These are phyloP conservation scores for Actinomucor elegans DNA, from an alignment of 371 early-diverging fungal genomes.

Conservation along the genomic window DNA sequence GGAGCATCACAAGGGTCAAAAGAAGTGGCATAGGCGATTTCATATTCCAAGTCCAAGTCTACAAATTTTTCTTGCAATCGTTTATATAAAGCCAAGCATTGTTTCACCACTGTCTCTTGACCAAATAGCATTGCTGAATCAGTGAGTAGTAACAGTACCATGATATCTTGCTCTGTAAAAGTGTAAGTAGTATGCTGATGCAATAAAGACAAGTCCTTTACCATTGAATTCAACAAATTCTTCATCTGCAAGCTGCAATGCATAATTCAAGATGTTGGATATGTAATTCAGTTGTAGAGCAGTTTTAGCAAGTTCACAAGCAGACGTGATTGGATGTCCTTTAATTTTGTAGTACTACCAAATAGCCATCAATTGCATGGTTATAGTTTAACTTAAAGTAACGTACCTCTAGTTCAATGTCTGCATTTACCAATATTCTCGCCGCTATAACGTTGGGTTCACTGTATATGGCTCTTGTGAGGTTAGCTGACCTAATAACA, in stretches of 20 bases:
- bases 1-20: background rate
- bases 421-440: conserved; percentile 9
- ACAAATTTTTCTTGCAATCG: conserved; percentile 10
- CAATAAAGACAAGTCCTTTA: no score
- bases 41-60: conserved; percentile 2
- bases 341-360: no score
- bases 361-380: no score
- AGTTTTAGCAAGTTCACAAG: background rate
- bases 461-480: conserved; percentile 11
- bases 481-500: background rate
- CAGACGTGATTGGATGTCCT: background rate
- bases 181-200: no score
- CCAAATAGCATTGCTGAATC: conserved; percentile 3
- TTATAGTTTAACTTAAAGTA: no score
- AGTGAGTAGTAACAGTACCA: conserved; percentile 5
- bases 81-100: background rate
- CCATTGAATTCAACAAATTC: background rate
- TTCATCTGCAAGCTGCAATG: background rate
- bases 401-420: conserved; percentile 16
- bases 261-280: background rate
- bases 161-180: conserved; percentile 10
- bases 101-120: background rate
- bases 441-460: conserved; percentile 11
- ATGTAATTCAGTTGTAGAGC: conserved; percentile 6
- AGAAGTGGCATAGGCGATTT: conserved; percentile 5